Percentiles rank a stretch among this genome's conserved stretches.
Conservation (phyloP, 345 rosid species). For the Citrus sp. region DNA sequence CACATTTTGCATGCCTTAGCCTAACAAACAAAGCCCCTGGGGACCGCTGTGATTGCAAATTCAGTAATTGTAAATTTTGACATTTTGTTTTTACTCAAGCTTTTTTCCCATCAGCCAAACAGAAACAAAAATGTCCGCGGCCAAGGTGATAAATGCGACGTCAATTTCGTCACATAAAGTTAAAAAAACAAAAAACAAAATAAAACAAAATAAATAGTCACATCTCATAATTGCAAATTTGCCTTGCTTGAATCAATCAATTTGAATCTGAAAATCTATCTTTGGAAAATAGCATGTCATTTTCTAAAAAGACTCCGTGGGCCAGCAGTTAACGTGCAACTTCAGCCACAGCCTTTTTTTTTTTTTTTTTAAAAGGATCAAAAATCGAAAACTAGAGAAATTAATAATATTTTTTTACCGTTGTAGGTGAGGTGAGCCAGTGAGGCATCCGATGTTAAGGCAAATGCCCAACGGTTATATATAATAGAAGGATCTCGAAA, state of each 20-base stretch:
- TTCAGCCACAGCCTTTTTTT: background rate
- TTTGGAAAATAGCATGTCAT: background rate
- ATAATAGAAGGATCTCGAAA: constrained; percentile 6
- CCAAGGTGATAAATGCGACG: background rate
- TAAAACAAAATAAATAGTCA: background rate
- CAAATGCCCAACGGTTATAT: background rate
- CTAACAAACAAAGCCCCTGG: background rate
- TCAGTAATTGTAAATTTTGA: background rate
- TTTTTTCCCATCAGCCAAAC: background rate
- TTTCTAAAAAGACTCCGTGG: background rate
- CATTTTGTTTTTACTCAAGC: background rate
- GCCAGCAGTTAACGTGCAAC: background rate
- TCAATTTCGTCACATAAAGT: background rate
- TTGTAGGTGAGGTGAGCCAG: background rate
- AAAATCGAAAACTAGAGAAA: background rate
- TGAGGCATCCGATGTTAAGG: background rate
- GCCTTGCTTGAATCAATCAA: background rate
- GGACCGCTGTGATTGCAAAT: background rate
- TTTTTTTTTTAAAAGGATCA: background rate
- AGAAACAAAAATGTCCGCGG: background rate
- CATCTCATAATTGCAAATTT: background rate
- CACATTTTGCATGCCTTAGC: background rate
- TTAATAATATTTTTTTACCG: constrained; percentile 5
- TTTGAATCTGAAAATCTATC: background rate
- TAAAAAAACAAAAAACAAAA: background rate